Base-by-base conservation (phyloP, 129 eudicot species). In the Calendula officinalis region DNA sequence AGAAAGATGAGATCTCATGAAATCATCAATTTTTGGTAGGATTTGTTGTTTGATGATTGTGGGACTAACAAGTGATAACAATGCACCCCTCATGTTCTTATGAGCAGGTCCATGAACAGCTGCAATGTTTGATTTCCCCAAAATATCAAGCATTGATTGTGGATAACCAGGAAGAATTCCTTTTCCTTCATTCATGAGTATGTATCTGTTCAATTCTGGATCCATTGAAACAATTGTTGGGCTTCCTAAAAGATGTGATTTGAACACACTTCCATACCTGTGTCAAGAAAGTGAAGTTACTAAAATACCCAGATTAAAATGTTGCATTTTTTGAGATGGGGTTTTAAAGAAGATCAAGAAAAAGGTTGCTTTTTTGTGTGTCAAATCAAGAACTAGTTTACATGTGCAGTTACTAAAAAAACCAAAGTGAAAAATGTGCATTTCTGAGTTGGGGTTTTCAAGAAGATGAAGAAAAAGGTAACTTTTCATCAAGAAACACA, bases 81-180 rank as follows among this genome's bases (percentile, higher is more conserved):
- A 77, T 61, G 99, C 99, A 73, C 97, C 99, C 73, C 99, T 89
- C 97, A 94, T 94, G 75, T 84, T 71, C 80, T 89, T 94, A 89
- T 94, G 99, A 34, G 95, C 85, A 64, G 92, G 71, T 22, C 99
- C 99, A 82, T 94, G 92, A 57, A 89, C 99, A 58, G 99, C 99
- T n/a, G 99, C 99, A 56, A 94, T 94, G 72, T 94, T 94, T 76
- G 95, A 81, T 83, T 86, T 94, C 8, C 99, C 99, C 60, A 94
- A 75, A 36, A 94, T 94, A 77, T 94, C 99, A 17, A 94, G 74
- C 99, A 94, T 94, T 34, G 99, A 92, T 72, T 88, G 95, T 37
- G 99, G 99, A 72, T 92, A 92, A 4, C 99, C 99, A 63, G 96
- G 99, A 56, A 88, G 86, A 35, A 88, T 78, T 9, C 99, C 99